Evolutionary conservation across 352 stramenopile genomes (phyloP).

Genomic region (Phytophthora uliginosa): DNA sequence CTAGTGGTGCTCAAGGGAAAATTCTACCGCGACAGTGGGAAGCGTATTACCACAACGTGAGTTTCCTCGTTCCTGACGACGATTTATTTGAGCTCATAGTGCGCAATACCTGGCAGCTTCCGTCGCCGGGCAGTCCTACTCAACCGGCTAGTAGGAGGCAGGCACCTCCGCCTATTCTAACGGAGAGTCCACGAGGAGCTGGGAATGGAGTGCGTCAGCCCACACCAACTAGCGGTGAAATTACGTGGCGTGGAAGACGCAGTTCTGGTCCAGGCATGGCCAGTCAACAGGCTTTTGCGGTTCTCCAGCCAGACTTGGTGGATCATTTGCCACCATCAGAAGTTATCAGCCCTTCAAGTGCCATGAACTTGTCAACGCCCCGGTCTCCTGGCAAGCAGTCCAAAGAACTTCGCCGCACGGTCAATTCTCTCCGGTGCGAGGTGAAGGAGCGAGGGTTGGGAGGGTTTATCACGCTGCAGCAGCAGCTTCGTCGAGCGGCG

Average conservation of each 20-base stretch:
- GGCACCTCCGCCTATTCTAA: conserved; percentile 1
- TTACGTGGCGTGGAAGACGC: conserved; percentile 18
- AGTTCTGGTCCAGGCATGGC: conserved; percentile 49
- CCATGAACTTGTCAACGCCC: conserved; percentile 15
- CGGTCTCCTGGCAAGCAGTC: conserved; percentile 51
- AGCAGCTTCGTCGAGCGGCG: conserved; percentile 74
- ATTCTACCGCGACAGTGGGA: conserved; percentile 66
- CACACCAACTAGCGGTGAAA: conserved; percentile 23
- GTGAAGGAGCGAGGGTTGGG: conserved; percentile 74
- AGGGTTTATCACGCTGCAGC: conserved; percentile 83
- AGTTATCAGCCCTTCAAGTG: conserved; percentile 15
- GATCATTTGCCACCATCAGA: conserved; percentile 38
- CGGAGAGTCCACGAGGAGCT: conserved; percentile 17
- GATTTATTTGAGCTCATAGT: conserved; percentile 94
- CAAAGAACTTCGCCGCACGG: conserved; percentile 71
- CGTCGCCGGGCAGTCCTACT: conserved; percentile 1
- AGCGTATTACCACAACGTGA: conserved; percentile 93
- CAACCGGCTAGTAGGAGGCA: conserved; percentile 14
- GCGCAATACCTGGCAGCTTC: conserved; percentile 87
- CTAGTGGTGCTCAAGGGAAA: conserved; percentile 25
- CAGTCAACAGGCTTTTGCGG: conserved; percentile 67
- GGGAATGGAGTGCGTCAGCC: conserved; percentile 20
- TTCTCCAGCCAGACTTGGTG: conserved; percentile 69
- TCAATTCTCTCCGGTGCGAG: conserved; percentile 55
- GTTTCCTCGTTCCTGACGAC: conserved; percentile 88